Percentiles rank a stretch among this genome's conserved stretches.
Evolutionary conservation across 1,284 basidiomycete species (phyloP).

Genomic region (Puccinia triticina): DNA sequence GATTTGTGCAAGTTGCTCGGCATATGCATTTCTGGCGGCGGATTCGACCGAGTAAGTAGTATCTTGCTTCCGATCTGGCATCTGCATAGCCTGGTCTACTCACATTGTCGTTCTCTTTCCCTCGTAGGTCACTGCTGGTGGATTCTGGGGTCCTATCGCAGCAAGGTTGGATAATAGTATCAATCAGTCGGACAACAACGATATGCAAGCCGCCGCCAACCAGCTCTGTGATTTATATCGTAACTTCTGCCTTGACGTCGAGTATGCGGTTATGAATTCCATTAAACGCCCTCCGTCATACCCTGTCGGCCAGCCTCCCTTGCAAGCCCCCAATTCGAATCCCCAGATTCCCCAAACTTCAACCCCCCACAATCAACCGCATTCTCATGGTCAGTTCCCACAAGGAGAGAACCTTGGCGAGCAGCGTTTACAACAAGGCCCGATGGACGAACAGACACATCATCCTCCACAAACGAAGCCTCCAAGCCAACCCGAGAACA

Average conservation of each 20-base stretch:
- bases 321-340: conserved; percentile 17
- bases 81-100: background rate
- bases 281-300: conserved; percentile 6
- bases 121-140: conserved; percentile 18
- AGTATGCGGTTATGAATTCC: conserved; percentile 21
- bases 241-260: conserved; percentile 41
- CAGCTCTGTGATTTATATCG: conserved; percentile 47
- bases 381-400: conserved; percentile 15
- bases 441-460: conserved; percentile 5
- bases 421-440: background rate
- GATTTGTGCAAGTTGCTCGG: conserved; percentile 41
- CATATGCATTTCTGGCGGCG: conserved; percentile 31
- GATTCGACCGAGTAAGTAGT: conserved; percentile 43
- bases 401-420: conserved; percentile 19
- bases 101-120: background rate
- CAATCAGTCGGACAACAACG: conserved; percentile 42
- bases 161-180: conserved; percentile 18
- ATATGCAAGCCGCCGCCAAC: conserved; percentile 26
- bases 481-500: conserved; percentile 30
- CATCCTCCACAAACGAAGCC: background rate
- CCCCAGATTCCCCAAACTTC: conserved; percentile 18
- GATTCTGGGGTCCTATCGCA: conserved; percentile 35
- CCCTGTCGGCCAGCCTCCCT: conserved; percentile 15
- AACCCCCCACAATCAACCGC: conserved; percentile 4
- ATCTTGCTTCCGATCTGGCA: background rate